Conservation (phyloP, 768 basidiomycete genomes). For the Pisolithus microcarpus region DNA sequence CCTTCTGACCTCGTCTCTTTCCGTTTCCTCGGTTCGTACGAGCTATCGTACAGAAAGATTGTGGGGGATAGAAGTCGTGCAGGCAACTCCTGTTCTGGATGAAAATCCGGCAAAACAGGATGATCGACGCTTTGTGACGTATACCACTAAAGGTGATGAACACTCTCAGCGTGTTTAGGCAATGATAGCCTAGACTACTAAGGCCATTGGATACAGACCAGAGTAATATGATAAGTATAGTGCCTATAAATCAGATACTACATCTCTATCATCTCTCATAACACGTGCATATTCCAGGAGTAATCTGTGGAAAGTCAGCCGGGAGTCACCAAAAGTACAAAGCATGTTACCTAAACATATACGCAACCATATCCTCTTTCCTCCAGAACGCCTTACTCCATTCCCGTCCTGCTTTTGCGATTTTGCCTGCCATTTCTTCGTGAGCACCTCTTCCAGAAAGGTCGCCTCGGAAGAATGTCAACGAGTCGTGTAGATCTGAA, state of each 20-base stretch:
- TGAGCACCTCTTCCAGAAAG: constrained; percentile 36
- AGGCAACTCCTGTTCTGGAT: constrained; percentile 10
- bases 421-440: constrained; percentile 47
- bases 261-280: constrained; percentile 38
- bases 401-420: constrained; percentile 42
- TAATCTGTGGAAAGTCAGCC: constrained; percentile 24
- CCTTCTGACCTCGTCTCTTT: constrained; percentile 22
- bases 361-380: constrained; percentile 49
- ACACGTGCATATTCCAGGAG: constrained; percentile 46
- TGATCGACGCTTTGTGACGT: constrained; percentile 19
- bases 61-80: constrained; percentile 10
- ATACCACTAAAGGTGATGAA: constrained; percentile 21
- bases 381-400: constrained; percentile 53
- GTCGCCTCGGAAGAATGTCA: constrained; percentile 58
- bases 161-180: background rate
- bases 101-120: constrained; percentile 18
- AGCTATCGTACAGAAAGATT: constrained; percentile 18
- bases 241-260: background rate
- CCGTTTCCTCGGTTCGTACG: constrained; percentile 16
- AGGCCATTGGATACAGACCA: too few species aligned
- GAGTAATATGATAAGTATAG: background rate
- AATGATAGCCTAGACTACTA: too few species aligned
- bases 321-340: constrained; percentile 34
- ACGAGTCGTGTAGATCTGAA: constrained; percentile 57
- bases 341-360: constrained; percentile 40